Evolutionary conservation across 2,329 filamentous ascomycete genomes (phyloP), one percentile per base, ranked within the genome.

Genomic region (Helotiales sp.): DNA sequence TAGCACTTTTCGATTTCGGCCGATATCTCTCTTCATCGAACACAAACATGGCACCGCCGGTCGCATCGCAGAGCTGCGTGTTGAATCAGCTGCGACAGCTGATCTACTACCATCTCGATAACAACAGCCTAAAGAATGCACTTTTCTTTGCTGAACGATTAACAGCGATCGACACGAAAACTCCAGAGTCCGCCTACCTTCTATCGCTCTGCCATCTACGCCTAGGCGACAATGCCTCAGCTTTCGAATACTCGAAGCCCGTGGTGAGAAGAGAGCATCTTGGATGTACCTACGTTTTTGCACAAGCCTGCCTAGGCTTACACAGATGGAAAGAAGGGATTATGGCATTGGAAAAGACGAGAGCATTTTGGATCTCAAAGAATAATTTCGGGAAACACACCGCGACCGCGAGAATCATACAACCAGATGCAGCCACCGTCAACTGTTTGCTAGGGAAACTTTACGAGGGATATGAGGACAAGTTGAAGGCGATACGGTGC

Each of bases 131-230:
- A 70, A 87, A 93, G 55, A 98, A 96, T 71, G 95, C 95, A 56
- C 86, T 96, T 40, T 99, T 99, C 76, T 91, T 96, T 61, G 90
- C 95, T 59, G 91, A 93, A 70, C 86, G 95, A 63, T 83, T 97
- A 19, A 82, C 86, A 61, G 93, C 91, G 51, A 90, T 93, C 67
- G 93, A 98, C 68, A 85, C 89, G 24, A 86, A 89, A 67, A 90
- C 87, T 19, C 81, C 84, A 58, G 95, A 99, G 74, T 87, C 91
- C 29, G 81, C 86, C 46, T 93, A 96, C 71, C 83, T 99, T 12
- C 79, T 96, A 48, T 86, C 93, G 13, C 84, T 96, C 46, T 96
- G 91, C 70, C 87, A 97, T 74, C 82, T 95, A 52, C 89, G 90
- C 51, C 83, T 91, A 46, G 90, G 91, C 30, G 89, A 96, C 71